Percentiles rank a stretch among this genome's conserved stretches.
phyloP scores from a whole-genome alignment of 2,329 filamentous ascomycete species.

The Penicillium glabrum region DNA sequence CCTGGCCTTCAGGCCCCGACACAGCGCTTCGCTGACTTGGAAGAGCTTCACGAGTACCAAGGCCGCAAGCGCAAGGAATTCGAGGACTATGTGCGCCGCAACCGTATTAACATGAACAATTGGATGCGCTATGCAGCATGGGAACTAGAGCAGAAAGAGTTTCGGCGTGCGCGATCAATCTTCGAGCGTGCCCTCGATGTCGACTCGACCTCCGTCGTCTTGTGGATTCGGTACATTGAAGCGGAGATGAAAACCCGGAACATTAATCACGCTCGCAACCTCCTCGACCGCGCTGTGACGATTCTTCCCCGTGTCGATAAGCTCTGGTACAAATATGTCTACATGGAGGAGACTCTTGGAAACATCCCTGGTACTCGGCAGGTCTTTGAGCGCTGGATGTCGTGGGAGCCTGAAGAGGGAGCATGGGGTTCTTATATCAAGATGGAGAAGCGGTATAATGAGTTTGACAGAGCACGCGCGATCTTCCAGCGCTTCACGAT shows the following conservation, averaged over 20 bases:
- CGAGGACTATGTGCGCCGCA: slow-evolving; percentile 95
- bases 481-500: slow-evolving; percentile 90
- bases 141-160: slow-evolving; percentile 98
- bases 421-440: slow-evolving; percentile 98
- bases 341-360: slow-evolving; percentile 96
- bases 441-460: slow-evolving; percentile 90
- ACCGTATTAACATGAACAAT: slow-evolving; percentile 94
- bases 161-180: slow-evolving; percentile 82
- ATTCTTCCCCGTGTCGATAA: slow-evolving; percentile 90
- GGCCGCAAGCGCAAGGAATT: slow-evolving; percentile 95
- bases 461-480: slow-evolving; percentile 83
- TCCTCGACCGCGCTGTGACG: slow-evolving; percentile 92
- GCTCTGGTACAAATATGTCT: slow-evolving; percentile 99
- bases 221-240: slow-evolving; percentile 94
- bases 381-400: slow-evolving; percentile 97
- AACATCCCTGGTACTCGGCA: slow-evolving; percentile 90
- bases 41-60: slow-evolving; percentile 97
- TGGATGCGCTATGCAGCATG: slow-evolving; percentile 98
- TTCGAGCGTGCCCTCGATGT: slow-evolving; percentile 95
- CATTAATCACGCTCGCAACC: slow-evolving; percentile 93
- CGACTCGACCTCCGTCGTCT: slow-evolving; percentile 77
- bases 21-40: slow-evolving; percentile 91
- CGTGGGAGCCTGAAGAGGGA: slow-evolving; percentile 94
- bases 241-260: slow-evolving; percentile 93
- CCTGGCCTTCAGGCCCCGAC: slow-evolving; percentile 83